Evolutionary conservation across 139 green algal species (phyloP), one percentile per base, ranked within the genome.

Genomic region (Coelastrella sp.): DNA sequence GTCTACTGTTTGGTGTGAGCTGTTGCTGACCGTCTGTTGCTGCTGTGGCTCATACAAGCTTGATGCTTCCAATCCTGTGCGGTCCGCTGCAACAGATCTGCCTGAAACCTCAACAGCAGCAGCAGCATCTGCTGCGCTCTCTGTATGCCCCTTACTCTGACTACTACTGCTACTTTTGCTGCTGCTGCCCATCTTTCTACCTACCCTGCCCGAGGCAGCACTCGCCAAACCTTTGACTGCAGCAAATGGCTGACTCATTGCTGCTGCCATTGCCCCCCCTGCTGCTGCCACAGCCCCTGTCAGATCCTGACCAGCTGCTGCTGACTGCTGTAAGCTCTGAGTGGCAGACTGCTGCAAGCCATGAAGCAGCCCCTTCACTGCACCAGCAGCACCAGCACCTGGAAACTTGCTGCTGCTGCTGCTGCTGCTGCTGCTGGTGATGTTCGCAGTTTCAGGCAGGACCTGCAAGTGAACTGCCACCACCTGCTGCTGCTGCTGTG

Each of bases 231-330:
- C 71, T 37, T 79, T 79, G 21, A 40, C 71, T 13, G 41, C 71
- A 63, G 71, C 71, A 45, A 43, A 38, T 21, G 71, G 41, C n/a
- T 62, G 41, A n/a, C 51, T 30, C 23, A 79, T 62, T 11, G 41
- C 72, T 45, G 23, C 72, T 32, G 48, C 37, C 7, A 57, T 53
- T 53, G 75, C 75, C 9, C 27, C 53, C 2, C 53, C 51, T 37
- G 75, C 75, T 82, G 75, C 75, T 82, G 75, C 53, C n/a, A 53
- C 75, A n/a, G 73, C 73, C n/a, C 43, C 71, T 21, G 30, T 67
- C 8, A 67, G 32, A 13, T 80, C 45, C 9, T 67, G 72, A 5
- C 72, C 72, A 25, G 72, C 45, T 35, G 59, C 57, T 60, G 76
- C 76, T 59, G 57, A 57, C 40, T 83, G 76, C 9, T 82, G 75